phyloP scores from a whole-genome alignment of 2,329 filamentous ascomycete species.

The Diplodia mutila region DNA sequence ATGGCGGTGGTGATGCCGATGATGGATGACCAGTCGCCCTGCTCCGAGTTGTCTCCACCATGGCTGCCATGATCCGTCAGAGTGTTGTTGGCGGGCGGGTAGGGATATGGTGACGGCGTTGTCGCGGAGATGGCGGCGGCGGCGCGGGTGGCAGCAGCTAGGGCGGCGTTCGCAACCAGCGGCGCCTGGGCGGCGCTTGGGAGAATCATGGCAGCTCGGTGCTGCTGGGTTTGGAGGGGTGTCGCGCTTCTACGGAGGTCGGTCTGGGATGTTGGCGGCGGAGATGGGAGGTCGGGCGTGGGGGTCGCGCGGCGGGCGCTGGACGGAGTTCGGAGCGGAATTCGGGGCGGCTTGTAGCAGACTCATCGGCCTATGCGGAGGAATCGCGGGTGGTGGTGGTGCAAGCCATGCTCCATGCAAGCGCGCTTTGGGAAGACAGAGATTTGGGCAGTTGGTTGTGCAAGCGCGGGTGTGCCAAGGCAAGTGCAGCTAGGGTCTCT shows the following conservation, averaged over 20 bases:
- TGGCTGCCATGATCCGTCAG: neutral
- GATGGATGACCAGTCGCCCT: constrained; percentile 75
- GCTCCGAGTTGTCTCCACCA: neutral
- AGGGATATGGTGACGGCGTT: neutral
- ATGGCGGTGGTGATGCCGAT: constrained; percentile 96
- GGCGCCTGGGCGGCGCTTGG: constrained; percentile 20
- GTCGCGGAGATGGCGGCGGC: neutral
- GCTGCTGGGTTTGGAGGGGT: neutral
- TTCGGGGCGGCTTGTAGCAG: neutral
- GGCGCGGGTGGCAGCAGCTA: constrained; percentile 3
- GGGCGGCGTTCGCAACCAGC: constrained; percentile 6
- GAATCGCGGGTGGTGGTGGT: constrained; percentile 8
- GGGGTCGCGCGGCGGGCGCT: constrained; percentile 1
- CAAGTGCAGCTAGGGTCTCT: neutral
- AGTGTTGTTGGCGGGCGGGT: neutral
- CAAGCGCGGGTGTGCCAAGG: constrained; percentile 1
- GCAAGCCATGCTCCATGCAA: constrained; percentile 6
- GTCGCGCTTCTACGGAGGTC: neutral
- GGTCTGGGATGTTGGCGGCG: neutral
- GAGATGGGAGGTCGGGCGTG: neutral
- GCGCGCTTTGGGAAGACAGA: neutral
- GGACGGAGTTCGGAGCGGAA: neutral
- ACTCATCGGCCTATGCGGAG: constrained; percentile 12
- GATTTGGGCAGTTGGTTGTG: neutral
- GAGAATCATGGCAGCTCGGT: constrained; percentile 17